Conservation (phyloP, 129 eudicot species). For the Kitagawia praeruptora region DNA sequence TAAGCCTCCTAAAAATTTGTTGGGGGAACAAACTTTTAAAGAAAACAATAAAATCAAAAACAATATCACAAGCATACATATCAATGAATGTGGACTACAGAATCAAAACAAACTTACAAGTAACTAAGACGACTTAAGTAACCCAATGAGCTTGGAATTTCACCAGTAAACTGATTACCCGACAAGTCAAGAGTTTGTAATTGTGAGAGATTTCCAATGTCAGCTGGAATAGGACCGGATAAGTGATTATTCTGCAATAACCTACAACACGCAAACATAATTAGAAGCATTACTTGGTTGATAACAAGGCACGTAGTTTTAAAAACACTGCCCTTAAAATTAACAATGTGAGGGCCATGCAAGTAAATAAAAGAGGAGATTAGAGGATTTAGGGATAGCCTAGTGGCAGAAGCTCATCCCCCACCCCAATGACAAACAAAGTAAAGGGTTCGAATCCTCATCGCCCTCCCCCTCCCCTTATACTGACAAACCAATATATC, state of each 20-base stretch:
- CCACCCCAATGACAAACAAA: not conserved
- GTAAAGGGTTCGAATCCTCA: too few species aligned
- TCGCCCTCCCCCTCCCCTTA: not conserved
- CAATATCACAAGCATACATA: not conserved
- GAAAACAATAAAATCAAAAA: not conserved
- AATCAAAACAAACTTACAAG: constrained; percentile 52
- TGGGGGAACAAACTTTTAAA: constrained; percentile 8
- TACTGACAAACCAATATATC: not conserved
- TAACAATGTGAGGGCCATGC: not conserved
- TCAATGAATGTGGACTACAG: not conserved
- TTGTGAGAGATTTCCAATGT: constrained; percentile 72
- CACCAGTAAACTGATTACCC: constrained; percentile 71
- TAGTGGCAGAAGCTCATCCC: not conserved
- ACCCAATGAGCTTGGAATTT: constrained; percentile 86
- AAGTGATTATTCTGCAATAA: constrained; percentile 73
- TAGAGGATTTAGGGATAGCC: not conserved
- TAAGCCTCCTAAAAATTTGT: constrained; percentile 68
- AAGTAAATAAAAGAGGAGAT: not conserved
- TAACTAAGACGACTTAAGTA: constrained; percentile 54
- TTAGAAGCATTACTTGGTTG: not conserved
- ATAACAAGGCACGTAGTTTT: not conserved
- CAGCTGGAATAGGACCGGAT: constrained; percentile 68
- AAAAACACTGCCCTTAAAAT: not conserved
- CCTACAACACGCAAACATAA: constrained; percentile 29
- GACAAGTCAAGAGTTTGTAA: constrained; percentile 81